These are phyloP conservation scores for Taphrina confusa DNA, from an alignment of 1,139 yeast species.

Conservation along the genomic window DNA sequence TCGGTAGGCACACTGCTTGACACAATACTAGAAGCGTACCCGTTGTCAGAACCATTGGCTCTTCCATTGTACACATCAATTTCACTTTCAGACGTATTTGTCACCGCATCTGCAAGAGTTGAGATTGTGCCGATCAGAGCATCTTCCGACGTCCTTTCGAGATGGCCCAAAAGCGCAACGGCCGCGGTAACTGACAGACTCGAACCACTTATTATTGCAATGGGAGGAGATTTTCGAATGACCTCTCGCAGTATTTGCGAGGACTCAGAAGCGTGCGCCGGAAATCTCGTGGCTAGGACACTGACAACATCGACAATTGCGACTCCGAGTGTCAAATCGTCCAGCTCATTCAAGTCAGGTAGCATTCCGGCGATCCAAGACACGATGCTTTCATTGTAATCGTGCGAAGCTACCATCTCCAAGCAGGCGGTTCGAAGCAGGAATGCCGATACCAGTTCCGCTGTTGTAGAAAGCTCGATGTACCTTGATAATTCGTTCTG, in stretches of 20 bases:
- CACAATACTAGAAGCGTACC: background rate
- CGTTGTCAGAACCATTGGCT: background rate
- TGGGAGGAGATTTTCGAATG: background rate
- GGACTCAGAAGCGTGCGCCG: background rate
- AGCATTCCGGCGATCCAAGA: slow-evolving; percentile 10
- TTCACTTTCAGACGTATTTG: background rate
- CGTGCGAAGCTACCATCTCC: background rate
- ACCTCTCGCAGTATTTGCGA: background rate
- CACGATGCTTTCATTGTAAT: background rate
- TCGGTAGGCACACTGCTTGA: background rate
- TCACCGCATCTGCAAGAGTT: slow-evolving; percentile 13
- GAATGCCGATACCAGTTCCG: slow-evolving; percentile 12
- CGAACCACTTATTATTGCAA: background rate
- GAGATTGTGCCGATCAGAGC: slow-evolving; percentile 20
- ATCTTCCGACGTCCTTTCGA: slow-evolving; percentile 21
- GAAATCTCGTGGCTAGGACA: slow-evolving; percentile 18
- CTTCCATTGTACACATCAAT: background rate
- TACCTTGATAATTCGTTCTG: slow-evolving; percentile 4
- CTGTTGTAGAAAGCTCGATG: slow-evolving; percentile 1
- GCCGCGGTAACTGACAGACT: slow-evolving; percentile 5
- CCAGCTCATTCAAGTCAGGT: slow-evolving; percentile 10
- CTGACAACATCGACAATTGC: slow-evolving; percentile 10
- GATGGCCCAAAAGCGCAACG: slow-evolving; percentile 1
- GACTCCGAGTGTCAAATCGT: slow-evolving; percentile 7
- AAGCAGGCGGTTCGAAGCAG: background rate